Base-by-base conservation (phyloP, 169 alveolate species). In the Eimeria maxima region DNA sequence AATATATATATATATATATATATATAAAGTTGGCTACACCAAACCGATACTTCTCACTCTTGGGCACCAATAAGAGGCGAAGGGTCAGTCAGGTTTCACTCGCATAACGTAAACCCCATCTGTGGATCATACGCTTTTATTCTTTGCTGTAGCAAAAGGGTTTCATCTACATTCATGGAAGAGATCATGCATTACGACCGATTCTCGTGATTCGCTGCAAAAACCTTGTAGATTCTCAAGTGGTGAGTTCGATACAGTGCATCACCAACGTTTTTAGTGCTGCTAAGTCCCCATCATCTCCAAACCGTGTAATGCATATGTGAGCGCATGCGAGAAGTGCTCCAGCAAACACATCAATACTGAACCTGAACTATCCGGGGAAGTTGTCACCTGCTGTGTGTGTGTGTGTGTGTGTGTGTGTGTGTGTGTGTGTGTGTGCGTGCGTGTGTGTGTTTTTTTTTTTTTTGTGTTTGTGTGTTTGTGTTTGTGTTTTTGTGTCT, bases 101-200 rank as follows among this genome's bases (percentile, higher is more conserved):
- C 33, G 8, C 24, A 27, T 13, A 6, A 20, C 50, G 3, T 47
- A 47, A 67, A 69, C 1, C n/a, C 50, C 47, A 69, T 0, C 20
- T 69, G 50, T 7, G 45, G 3, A 5, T 29, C n/a, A 13, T 29
- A 6, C 80, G 22, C 8, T 14, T 69, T 33, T 27, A 29, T 33
- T 10, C 27, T 69, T 69, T 69, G 80, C 80, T 69, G 80, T 95
- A 96, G 92, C 74, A 47, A 24, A 89, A 84, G 14, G 98, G 98
- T 13, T 97, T 95, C 88, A 95, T 97, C 74, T 97, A 97, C 94
- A 80, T 97, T 57, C 97, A 95, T 74, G 98, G 98, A 27, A 90
- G 98, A 84, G 98, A 97, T 92, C 89, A 89, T 67, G 92, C 93
- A 11, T 57, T 95, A 47, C 96, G 98, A n/a, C 98, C 98, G 3